A percentile compares a stretch with the other conserved stretches of the same genome.
These are phyloP conservation scores for Leccinum variicolor DNA, from an alignment of 768 basidiomycete genomes.

Conservation along the genomic window DNA sequence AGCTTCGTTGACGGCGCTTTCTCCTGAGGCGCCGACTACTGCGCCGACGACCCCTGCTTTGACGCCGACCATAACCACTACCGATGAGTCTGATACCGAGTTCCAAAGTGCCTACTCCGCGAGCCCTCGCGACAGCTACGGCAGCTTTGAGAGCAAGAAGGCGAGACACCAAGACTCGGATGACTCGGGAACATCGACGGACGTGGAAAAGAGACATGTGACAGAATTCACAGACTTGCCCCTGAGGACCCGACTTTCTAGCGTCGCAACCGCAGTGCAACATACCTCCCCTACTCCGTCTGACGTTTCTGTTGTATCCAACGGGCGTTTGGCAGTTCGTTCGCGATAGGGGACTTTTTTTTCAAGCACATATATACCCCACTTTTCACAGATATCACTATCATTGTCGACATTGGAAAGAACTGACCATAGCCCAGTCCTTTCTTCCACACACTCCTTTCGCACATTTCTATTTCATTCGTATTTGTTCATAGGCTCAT, in stretches of 20 bases:
- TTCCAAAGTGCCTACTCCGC: slow-evolving; percentile 85
- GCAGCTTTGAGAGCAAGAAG: slow-evolving; percentile 38
- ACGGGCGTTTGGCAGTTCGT: slow-evolving; percentile 21
- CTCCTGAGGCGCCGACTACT: slow-evolving; percentile 21
- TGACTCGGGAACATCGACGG: slow-evolving; percentile 29
- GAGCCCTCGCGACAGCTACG: slow-evolving; percentile 68
- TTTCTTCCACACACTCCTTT: slow-evolving; percentile 19
- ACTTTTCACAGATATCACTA: slow-evolving; percentile 13
- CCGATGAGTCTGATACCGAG: slow-evolving; percentile 80
- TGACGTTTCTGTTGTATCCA: slow-evolving; percentile 35
- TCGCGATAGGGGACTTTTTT: slow-evolving; percentile 17
- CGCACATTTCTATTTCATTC: slow-evolving; percentile 16
- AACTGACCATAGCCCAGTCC: slow-evolving; percentile 10
- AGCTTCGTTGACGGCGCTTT: slow-evolving; percentile 26
- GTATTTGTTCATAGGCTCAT: slow-evolving; percentile 22
- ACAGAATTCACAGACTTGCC: slow-evolving; percentile 35
- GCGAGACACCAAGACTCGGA: slow-evolving; percentile 26
- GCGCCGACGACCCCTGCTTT: slow-evolving; percentile 36
- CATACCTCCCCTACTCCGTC: slow-evolving; percentile 38
- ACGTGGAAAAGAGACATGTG: slow-evolving; percentile 28
- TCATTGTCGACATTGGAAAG: slow-evolving; percentile 17
- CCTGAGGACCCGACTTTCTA: slow-evolving; percentile 55
- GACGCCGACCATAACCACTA: slow-evolving; percentile 34
- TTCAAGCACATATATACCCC: slow-evolving; percentile 27
- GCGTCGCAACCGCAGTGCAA: slow-evolving; percentile 48